Percentiles rank a stretch among this genome's conserved stretches.
Conservation (phyloP, 2,329 filamentous ascomycete species). For the Colletotrichum echinochloae region DNA sequence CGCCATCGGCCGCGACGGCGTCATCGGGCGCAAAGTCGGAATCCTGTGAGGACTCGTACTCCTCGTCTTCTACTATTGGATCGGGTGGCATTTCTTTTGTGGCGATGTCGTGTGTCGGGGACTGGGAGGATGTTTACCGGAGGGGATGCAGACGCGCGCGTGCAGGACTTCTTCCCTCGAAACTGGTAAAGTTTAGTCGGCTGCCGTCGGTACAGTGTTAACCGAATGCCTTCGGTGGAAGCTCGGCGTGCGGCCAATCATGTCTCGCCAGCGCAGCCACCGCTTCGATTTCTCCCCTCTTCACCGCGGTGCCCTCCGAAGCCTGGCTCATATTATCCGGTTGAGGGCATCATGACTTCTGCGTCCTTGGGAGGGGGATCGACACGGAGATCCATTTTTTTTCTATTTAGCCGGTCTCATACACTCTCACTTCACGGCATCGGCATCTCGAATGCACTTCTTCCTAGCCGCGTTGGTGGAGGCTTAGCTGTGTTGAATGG, state of each 20-base stretch:
- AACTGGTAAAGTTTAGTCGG: conserved; percentile 19
- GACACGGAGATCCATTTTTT: not conserved
- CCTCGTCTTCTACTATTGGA: conserved; percentile 56
- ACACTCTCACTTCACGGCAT: not conserved
- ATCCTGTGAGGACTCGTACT: conserved; percentile 78
- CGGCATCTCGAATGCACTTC: not conserved
- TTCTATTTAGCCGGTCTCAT: conserved; percentile 21
- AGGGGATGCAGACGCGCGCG: not conserved
- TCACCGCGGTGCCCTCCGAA: not conserved
- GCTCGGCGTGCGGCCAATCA: conserved; percentile 20
- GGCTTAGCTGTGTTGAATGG: not conserved
- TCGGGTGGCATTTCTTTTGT: conserved; percentile 56
- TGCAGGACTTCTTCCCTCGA: too few species aligned
- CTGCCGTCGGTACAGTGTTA: conserved; percentile 25
- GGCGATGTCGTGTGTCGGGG: conserved; percentile 13
- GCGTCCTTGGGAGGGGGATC: not conserved
- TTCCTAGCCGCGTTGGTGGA: not conserved
- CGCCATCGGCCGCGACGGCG: conserved; percentile 56
- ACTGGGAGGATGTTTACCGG: not conserved
- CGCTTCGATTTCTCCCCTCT: not conserved
- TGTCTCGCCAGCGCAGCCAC: too few species aligned
- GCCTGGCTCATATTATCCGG: not conserved
- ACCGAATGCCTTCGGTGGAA: conserved; percentile 27
- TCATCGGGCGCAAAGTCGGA: conserved; percentile 78
- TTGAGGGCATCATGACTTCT: not conserved